Evolutionary conservation across 1,139 yeast species (phyloP).

Genomic region (Sporopachydermia cereana): DNA sequence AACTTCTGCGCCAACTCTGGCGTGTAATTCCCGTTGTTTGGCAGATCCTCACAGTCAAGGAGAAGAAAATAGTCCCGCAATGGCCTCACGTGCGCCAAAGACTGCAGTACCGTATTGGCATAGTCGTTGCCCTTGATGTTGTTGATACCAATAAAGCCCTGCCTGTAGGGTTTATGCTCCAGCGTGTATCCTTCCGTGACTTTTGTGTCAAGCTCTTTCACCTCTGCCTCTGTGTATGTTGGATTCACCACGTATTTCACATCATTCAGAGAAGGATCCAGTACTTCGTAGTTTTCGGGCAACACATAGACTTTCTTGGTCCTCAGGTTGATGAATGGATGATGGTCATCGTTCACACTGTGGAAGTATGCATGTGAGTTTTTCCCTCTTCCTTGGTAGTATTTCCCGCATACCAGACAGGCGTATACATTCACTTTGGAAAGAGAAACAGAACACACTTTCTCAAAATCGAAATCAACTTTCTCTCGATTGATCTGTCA

Average conservation of each 20-base stretch:
- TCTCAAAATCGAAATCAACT: constrained; percentile 62
- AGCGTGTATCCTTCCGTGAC: constrained; percentile 28
- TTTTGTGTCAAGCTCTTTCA: constrained; percentile 23
- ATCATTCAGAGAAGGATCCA: constrained; percentile 32
- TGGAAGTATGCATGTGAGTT: constrained; percentile 60
- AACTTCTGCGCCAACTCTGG: constrained; percentile 27
- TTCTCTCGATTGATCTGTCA: background rate
- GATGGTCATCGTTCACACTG: constrained; percentile 50
- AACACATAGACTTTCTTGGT: constrained; percentile 39
- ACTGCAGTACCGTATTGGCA: constrained; percentile 45
- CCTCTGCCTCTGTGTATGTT: constrained; percentile 27
- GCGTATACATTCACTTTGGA: constrained; percentile 54
- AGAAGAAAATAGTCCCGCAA: constrained; percentile 41
- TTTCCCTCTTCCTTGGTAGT: constrained; percentile 53
- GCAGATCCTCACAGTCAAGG: constrained; percentile 16
- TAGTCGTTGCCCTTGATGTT: constrained; percentile 40
- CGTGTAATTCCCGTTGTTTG: constrained; percentile 16
- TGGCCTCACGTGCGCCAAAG: constrained; percentile 40
- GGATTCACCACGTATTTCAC: constrained; percentile 46
- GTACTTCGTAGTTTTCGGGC: constrained; percentile 47
- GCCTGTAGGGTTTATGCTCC: constrained; percentile 33
- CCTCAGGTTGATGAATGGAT: constrained; percentile 45
- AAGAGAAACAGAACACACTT: constrained; percentile 51
- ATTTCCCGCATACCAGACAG: constrained; percentile 66
- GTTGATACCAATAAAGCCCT: constrained; percentile 59